Conservation (phyloP, 345 rosid species). For the Eucalyptus tenuipes region DNA sequence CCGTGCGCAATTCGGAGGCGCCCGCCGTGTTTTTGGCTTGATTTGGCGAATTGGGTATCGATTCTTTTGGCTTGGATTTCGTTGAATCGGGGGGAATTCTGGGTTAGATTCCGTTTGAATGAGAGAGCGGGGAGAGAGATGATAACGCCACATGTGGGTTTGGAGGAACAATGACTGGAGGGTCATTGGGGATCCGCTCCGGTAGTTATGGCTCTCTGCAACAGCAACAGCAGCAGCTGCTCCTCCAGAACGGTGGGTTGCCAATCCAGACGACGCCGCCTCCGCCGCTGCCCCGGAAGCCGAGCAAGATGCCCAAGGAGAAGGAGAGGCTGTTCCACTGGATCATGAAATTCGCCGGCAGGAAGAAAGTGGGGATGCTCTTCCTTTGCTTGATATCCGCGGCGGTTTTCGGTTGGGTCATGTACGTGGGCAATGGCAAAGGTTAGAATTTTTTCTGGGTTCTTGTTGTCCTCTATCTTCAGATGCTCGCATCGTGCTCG, state of each 20-base stretch:
- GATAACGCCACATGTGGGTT: conserved; percentile 18
- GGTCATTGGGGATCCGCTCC: conserved; percentile 67
- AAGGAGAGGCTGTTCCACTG: conserved; percentile 64
- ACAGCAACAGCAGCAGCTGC: conserved; percentile 54
- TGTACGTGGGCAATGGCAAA: conserved; percentile 86
- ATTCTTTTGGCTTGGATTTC: neutral
- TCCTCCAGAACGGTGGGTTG: conserved; percentile 14
- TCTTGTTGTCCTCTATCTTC: neutral
- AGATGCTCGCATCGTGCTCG: neutral
- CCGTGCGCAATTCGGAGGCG: neutral
- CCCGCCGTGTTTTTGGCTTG: neutral
- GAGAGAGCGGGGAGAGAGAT: conserved; percentile 9
- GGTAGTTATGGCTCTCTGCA: conserved; percentile 85
- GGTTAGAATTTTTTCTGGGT: conserved; percentile 25
- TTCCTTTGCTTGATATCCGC: conserved; percentile 77
- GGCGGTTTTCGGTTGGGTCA: conserved; percentile 67
- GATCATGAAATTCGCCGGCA: conserved; percentile 90
- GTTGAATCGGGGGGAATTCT: neutral
- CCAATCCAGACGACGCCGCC: conserved; percentile 41
- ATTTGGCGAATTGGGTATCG: conserved; percentile 1
- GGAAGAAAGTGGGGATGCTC: conserved; percentile 91
- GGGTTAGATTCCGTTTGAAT: neutral
- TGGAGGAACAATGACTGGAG: conserved; percentile 44
- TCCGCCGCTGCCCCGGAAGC: conserved; percentile 32
- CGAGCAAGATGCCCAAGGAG: conserved; percentile 75